Evolutionary conservation across 176 grass and related monocot species (phyloP), one percentile per base, ranked within the genome.

Genomic region (Guadua angustifolia): DNA sequence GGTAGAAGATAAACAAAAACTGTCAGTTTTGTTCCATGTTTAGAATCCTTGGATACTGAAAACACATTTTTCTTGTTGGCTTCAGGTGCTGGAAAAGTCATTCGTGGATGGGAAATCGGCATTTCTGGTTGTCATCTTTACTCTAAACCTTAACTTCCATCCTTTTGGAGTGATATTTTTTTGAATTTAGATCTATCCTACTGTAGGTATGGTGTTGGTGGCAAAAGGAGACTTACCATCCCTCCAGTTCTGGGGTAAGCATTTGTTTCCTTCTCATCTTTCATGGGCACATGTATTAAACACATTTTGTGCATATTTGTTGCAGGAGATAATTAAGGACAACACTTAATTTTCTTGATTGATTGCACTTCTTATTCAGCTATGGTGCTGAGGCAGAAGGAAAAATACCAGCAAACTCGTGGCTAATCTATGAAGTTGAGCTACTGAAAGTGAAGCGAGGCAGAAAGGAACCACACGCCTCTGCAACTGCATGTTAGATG

Each of bases 131-230:
- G 43, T 36, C 6, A 36, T 42, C 82, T 62, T 21, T 2, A 36
- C 7, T 29, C 5, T 15, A 55, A 65, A 66, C 9, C 29, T 65
- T 8, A 35, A 55, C 39, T 9, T 9, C 45, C 11, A 46, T 46
- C 45, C 45, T 46, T 3, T 46, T 13, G 45, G 2, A 57, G 56
- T 21, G 26, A 53, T 55, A 53, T 55, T 35, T 19, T 55, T 69
- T 46, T 2, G 7, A 78, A 49, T 16, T 56, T n/a, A n/a, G n/a
- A n/a, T 78, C 22, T 32, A 0, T 18, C 42, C 11, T 33, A 15
- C 5, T 33, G 10, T 35, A 85, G 64, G 74, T 22, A 85, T 78
- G 74, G 12, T 60, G 74, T 85, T 2, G 83, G 83, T 57, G 83
- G 42, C 5, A 46, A 24, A 78, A 85, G 64, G 64, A 78, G 0